Conservation (phyloP, 371 early-diverging fungal species). For the Syncephalastrum sp. region DNA sequence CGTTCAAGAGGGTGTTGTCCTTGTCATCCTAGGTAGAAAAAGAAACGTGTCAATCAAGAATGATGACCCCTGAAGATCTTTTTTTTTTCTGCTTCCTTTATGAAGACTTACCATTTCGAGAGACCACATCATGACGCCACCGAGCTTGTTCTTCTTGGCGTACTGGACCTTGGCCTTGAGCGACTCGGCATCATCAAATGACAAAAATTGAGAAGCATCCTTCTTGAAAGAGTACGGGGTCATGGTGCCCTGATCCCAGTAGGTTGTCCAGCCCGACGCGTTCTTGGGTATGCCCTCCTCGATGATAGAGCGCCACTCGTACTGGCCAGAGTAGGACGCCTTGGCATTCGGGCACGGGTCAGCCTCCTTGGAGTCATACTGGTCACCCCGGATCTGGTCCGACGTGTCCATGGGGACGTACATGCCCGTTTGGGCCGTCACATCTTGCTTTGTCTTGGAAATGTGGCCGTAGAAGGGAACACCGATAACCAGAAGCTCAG, state of each 20-base stretch:
- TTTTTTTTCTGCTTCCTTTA: too few species aligned
- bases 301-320: slow-evolving; percentile 26
- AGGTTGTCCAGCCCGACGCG: slow-evolving; percentile 26
- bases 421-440: slow-evolving; percentile 6
- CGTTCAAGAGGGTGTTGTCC: slow-evolving; percentile 25
- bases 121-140: slow-evolving; percentile 64
- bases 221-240: slow-evolving; percentile 62
- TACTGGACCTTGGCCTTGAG: slow-evolving; percentile 50
- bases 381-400: slow-evolving; percentile 20
- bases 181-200: slow-evolving; percentile 59
- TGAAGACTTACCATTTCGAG: slow-evolving; percentile 38
- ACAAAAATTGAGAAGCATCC: slow-evolving; percentile 43
- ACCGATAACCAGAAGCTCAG: slow-evolving; percentile 50
- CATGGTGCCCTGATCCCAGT: slow-evolving; percentile 38
- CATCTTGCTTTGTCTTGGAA: slow-evolving; percentile 11
- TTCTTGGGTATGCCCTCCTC: slow-evolving; percentile 16
- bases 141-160: slow-evolving; percentile 42
- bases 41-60: not conserved
- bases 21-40: slow-evolving; percentile 29
- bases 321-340: slow-evolving; percentile 24
- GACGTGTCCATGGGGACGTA: slow-evolving; percentile 4
- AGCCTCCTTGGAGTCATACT: slow-evolving; percentile 15
- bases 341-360: slow-evolving; percentile 16
- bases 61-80: not conserved
- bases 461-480: slow-evolving; percentile 62